phyloP scores from a whole-genome alignment of 2,329 filamentous ascomycete species.

The Pseudogymnoascus sp. region DNA sequence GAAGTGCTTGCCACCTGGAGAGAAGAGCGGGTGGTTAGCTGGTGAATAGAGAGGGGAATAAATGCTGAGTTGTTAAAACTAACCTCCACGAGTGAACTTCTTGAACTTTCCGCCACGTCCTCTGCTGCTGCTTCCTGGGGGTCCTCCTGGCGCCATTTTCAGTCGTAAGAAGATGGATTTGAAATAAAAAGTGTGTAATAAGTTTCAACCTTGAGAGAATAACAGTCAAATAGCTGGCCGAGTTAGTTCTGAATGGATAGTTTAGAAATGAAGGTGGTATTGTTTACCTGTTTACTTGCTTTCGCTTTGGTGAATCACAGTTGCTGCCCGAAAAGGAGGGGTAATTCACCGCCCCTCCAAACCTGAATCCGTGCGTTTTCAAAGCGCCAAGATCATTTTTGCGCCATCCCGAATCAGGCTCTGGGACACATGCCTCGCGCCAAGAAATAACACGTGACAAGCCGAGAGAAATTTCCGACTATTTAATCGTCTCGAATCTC shows the following conservation, averaged over 20 bases:
- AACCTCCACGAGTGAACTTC: slow-evolving; percentile 89
- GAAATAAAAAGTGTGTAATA: slow-evolving; percentile 5
- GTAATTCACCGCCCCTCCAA: slow-evolving; percentile 10
- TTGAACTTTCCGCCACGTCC: slow-evolving; percentile 89
- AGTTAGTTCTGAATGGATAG: neutral
- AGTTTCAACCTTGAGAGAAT: slow-evolving; percentile 9
- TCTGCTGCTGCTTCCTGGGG: slow-evolving; percentile 36
- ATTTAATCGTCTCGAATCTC: slow-evolving; percentile 3
- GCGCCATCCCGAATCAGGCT: neutral
- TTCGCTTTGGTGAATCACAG: slow-evolving; percentile 9
- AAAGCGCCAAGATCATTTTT: slow-evolving; percentile 2
- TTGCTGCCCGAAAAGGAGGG: slow-evolving; percentile 4
- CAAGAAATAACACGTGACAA: neutral
- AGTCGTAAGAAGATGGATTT: slow-evolving; percentile 12
- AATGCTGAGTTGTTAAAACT: slow-evolving; percentile 22
- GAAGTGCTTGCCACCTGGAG: slow-evolving; percentile 83
- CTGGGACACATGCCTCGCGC: neutral
- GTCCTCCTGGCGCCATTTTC: slow-evolving; percentile 43
- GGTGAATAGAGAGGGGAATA: neutral
- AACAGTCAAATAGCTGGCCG: neutral
- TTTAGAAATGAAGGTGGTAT: slow-evolving; percentile 8
- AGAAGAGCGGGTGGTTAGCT: slow-evolving; percentile 16
- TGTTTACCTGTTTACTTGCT: slow-evolving; percentile 4
- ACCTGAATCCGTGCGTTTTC: slow-evolving; percentile 7
- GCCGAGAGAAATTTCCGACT: slow-evolving; percentile 1